phyloP scores from a whole-genome alignment of 2,329 filamentous ascomycete genomes.

The Pseudogymnoascus sp. region DNA sequence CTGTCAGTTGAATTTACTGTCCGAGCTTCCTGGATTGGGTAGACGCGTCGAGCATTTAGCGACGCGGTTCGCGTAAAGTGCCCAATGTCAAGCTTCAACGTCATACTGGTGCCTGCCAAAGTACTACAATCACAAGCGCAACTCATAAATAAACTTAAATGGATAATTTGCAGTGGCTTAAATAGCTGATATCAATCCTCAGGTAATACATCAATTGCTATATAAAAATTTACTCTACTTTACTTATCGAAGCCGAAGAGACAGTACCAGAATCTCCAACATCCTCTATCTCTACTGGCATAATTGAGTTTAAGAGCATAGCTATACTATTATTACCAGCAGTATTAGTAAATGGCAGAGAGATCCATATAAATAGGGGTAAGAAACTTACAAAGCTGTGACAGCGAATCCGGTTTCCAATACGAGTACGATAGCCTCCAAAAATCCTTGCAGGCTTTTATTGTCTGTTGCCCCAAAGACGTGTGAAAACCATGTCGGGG shows the following conservation, averaged over 20 bases:
- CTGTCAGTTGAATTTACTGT: background rate
- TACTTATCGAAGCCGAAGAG: background rate
- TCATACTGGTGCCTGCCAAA: too few species aligned
- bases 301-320: background rate
- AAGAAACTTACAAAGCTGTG: slow-evolving; percentile 39
- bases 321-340: background rate
- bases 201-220: background rate
- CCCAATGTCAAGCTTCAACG: background rate
- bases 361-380: background rate
- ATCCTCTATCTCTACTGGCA: background rate
- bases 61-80: slow-evolving; percentile 8
- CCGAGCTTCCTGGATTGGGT: background rate
- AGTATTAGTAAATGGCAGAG: background rate
- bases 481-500: slow-evolving; percentile 58
- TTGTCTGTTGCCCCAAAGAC: slow-evolving; percentile 65
- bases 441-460: slow-evolving; percentile 60
- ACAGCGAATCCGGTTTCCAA: slow-evolving; percentile 70
- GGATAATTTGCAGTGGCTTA: background rate
- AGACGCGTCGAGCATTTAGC: slow-evolving; percentile 6
- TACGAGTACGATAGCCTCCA: slow-evolving; percentile 64
- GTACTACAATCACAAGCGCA: background rate
- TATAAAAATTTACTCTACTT: background rate
- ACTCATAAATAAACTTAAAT: background rate
- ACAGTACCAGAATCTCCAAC: background rate
- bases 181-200: background rate